These are phyloP conservation scores for Solanum verrucosum DNA, from an alignment of 257 asterid species.

Conservation along the genomic window DNA sequence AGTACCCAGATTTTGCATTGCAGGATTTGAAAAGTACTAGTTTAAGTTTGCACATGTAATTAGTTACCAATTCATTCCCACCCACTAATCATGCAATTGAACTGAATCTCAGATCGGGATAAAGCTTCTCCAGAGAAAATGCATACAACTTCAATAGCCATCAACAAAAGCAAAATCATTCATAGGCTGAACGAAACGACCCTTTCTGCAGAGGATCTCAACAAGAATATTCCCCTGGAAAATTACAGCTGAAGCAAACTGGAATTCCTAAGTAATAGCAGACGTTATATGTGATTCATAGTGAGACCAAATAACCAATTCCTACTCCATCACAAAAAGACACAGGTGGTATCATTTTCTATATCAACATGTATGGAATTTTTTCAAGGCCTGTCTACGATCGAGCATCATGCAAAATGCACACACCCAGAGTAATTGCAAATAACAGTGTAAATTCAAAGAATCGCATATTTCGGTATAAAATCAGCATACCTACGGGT, in stretches of 20 bases:
- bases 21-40: not conserved
- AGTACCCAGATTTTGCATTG: not conserved
- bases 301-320: not conserved
- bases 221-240: not conserved
- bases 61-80: not conserved
- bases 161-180: not conserved
- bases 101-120: not conserved
- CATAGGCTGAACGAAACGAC: not conserved
- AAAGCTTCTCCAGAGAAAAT: not conserved
- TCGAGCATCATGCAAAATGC: not conserved
- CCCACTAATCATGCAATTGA: not conserved
- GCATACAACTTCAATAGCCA: not conserved
- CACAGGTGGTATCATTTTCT: not conserved
- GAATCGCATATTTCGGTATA: not conserved
- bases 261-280: not conserved
- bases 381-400: not conserved
- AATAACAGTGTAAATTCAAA: not conserved
- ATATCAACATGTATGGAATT: not conserved
- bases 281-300: not conserved
- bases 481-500: slow-evolving; percentile 66
- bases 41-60: not conserved
- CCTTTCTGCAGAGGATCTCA: not conserved
- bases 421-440: not conserved
- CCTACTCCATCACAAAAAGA: not conserved
- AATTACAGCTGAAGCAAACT: not conserved